Evolutionary conservation across 2,329 filamentous ascomycete genomes (phyloP).

Genomic region (Monilinia vaccinii-corymbosi): DNA sequence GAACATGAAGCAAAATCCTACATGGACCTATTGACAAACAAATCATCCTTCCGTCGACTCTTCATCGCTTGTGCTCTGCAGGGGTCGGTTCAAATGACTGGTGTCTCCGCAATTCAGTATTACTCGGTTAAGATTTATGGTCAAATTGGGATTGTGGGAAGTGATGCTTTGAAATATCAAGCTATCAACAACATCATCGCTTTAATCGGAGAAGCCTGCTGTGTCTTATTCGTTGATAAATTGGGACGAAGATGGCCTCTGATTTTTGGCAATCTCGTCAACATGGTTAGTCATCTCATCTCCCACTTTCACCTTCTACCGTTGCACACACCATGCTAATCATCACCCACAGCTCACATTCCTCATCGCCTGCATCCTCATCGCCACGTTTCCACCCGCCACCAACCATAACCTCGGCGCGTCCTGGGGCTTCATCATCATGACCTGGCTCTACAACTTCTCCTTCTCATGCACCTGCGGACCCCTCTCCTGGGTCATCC

Average conservation of each 20-base stretch:
- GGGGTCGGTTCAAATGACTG: slow-evolving; percentile 58
- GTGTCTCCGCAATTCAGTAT: slow-evolving; percentile 55
- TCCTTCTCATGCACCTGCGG: slow-evolving; percentile 64
- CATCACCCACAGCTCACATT: slow-evolving; percentile 37
- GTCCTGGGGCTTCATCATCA: slow-evolving; percentile 58
- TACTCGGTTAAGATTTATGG: slow-evolving; percentile 49
- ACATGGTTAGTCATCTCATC: slow-evolving; percentile 36
- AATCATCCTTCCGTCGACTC: slow-evolving; percentile 52
- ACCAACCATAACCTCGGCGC: slow-evolving; percentile 42
- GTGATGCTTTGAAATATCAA: slow-evolving; percentile 53
- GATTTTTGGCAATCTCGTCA: slow-evolving; percentile 63
- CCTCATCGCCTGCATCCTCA: slow-evolving; percentile 52
- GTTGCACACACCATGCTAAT: neutral
- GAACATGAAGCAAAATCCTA: slow-evolving; percentile 52
- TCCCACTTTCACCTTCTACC: neutral
- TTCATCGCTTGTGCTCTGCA: slow-evolving; percentile 53
- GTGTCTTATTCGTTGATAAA: slow-evolving; percentile 55
- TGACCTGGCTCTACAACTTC: slow-evolving; percentile 74
- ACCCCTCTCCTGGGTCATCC: slow-evolving; percentile 43
- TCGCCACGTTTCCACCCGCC: slow-evolving; percentile 50
- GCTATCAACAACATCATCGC: slow-evolving; percentile 56
- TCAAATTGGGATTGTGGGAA: slow-evolving; percentile 48
- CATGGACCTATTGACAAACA: slow-evolving; percentile 49
- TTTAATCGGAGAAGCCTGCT: slow-evolving; percentile 48
- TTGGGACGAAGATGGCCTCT: slow-evolving; percentile 64